phyloP scores from a whole-genome alignment of 352 stramenopile species.

The Phytopythium vexans region DNA sequence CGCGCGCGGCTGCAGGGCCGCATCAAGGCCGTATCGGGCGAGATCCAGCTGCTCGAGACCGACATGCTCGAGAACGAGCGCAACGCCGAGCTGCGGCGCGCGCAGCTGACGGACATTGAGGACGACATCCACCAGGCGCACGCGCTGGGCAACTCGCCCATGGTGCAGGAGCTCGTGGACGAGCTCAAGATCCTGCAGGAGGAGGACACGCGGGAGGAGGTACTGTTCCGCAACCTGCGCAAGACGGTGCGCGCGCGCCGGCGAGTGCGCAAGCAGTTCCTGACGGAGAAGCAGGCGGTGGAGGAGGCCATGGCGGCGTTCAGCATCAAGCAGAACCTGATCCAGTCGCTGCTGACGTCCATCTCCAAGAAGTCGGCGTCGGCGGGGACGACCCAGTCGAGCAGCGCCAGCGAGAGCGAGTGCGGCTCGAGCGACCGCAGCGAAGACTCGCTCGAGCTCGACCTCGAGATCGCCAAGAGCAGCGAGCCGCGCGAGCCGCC shows the following conservation, averaged over 20 bases:
- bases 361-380: slow-evolving; percentile 29
- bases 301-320: slow-evolving; percentile 48
- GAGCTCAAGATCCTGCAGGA: slow-evolving; percentile 48
- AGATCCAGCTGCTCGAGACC: slow-evolving; percentile 49
- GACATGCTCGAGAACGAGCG: slow-evolving; percentile 52
- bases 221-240: slow-evolving; percentile 43
- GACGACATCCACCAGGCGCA: slow-evolving; percentile 54
- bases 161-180: slow-evolving; percentile 43
- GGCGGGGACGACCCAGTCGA: slow-evolving; percentile 25
- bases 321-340: slow-evolving; percentile 55
- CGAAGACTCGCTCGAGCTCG: slow-evolving; percentile 17
- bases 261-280: slow-evolving; percentile 28
- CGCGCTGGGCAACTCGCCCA: slow-evolving; percentile 42
- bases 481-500: slow-evolving; percentile 12
- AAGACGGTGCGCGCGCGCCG: slow-evolving; percentile 37
- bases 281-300: slow-evolving; percentile 25
- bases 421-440: slow-evolving; percentile 24
- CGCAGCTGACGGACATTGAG: slow-evolving; percentile 45
- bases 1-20: slow-evolving; percentile 42
- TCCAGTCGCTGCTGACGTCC: slow-evolving; percentile 48
- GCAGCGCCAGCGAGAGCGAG: slow-evolving; percentile 36
- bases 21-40: slow-evolving; percentile 34
- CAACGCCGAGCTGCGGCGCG: slow-evolving; percentile 37
- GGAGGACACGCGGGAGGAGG: slow-evolving; percentile 39
- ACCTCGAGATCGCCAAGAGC: slow-evolving; percentile 13